phyloP scores from a whole-genome alignment of 495 filamentous ascomycete species.

The Lentithecium fluviatile region DNA sequence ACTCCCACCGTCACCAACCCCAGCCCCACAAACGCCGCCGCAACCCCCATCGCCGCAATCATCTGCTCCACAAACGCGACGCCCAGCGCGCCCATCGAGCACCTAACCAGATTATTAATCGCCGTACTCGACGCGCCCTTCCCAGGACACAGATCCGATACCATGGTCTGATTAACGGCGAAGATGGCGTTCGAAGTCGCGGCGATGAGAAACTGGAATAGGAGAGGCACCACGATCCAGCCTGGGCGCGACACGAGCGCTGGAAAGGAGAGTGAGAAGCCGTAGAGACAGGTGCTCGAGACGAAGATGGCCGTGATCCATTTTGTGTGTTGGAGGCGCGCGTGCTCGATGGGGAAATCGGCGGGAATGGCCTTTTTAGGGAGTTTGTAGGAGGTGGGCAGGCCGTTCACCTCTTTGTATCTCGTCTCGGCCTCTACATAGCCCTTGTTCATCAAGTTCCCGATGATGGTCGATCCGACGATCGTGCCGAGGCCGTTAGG shows the following conservation, averaged over 20 bases:
- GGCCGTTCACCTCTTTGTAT: not conserved
- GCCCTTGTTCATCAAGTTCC: slow-evolving; percentile 14
- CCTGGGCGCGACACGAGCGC: not conserved
- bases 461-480: slow-evolving; percentile 17
- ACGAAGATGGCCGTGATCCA: slow-evolving; percentile 5
- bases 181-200: slow-evolving; percentile 16
- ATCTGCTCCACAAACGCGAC: slow-evolving; percentile 13
- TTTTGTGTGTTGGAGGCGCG: not conserved
- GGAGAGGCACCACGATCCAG: slow-evolving; percentile 18
- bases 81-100: slow-evolving; percentile 5
- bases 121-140: slow-evolving; percentile 15
- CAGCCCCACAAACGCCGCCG: slow-evolving; percentile 6
- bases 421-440: not conserved
- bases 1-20: not conserved
- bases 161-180: slow-evolving; percentile 18
- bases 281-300: slow-evolving; percentile 5
- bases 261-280: slow-evolving; percentile 8
- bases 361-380: slow-evolving; percentile 3
- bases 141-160: slow-evolving; percentile 13
- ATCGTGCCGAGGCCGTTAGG: slow-evolving; percentile 41
- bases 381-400: slow-evolving; percentile 7
- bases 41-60: slow-evolving; percentile 5
- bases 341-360: slow-evolving; percentile 20
- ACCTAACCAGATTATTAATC: slow-evolving; percentile 13
- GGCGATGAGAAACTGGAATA: slow-evolving; percentile 21